A percentile compares a stretch with the other conserved stretches of the same genome.
Conservation (phyloP, 176 grass and related monocot species). For the Oryza glumipatula region DNA sequence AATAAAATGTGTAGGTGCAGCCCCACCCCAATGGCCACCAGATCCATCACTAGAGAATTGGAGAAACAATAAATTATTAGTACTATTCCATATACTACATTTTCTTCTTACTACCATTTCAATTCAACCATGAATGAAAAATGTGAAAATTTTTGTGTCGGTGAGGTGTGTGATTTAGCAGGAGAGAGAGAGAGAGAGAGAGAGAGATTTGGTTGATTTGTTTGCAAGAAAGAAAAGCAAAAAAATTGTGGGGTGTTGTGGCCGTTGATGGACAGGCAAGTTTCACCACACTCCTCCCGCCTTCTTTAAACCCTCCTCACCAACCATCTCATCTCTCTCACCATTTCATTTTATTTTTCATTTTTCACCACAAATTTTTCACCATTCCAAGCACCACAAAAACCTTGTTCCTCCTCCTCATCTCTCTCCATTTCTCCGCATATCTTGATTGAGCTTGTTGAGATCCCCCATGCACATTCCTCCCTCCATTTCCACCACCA, state of each 20-base stretch:
- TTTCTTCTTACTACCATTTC: background rate
- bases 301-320: slow-evolving; percentile 48
- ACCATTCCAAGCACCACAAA: background rate
- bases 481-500: background rate
- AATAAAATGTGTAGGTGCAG: background rate
- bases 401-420: background rate
- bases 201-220: background rate
- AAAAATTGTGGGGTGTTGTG: background rate
- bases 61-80: background rate
- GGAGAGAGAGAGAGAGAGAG: no score
- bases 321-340: slow-evolving; percentile 34
- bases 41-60: background rate
- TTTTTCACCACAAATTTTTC: slow-evolving; percentile 17
- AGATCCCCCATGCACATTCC: background rate
- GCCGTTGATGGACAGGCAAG: slow-evolving; percentile 34
- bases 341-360: background rate
- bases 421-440: background rate
- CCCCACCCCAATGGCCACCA: background rate
- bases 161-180: background rate
- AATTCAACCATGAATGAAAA: background rate
- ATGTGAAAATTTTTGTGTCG: background rate
- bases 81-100: background rate
- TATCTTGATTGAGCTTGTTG: background rate
- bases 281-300: slow-evolving; percentile 31
- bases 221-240: background rate